phyloP scores from a whole-genome alignment of 306 rosid species.

The Quercus robur region DNA sequence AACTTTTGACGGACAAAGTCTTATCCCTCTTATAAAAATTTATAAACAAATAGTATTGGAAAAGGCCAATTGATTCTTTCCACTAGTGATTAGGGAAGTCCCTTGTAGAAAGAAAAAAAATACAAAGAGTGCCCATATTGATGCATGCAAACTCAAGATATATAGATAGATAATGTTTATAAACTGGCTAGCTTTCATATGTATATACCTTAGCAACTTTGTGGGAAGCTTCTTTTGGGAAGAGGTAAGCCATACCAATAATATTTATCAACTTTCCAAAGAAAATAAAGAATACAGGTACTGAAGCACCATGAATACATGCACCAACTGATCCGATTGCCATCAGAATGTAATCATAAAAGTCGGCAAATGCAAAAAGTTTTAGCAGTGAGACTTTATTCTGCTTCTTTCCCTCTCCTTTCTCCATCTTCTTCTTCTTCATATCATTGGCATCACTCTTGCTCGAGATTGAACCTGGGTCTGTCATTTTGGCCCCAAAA shows the following conservation, averaged over 20 bases:
- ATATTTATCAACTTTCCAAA: constrained; percentile 84
- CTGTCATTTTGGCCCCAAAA: constrained; percentile 5
- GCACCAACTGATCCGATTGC: constrained; percentile 78
- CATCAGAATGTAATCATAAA: constrained; percentile 69
- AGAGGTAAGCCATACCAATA: constrained; percentile 88
- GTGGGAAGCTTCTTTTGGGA: constrained; percentile 86
- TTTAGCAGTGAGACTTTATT: constrained; percentile 55
- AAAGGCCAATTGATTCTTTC: background rate
- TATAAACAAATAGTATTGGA: too few species aligned
- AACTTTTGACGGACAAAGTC: too few species aligned
- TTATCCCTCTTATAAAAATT: too few species aligned
- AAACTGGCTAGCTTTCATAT: background rate
- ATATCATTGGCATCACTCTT: constrained; percentile 5
- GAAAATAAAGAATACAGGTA: constrained; percentile 91
- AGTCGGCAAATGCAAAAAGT: constrained; percentile 77
- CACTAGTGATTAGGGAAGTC: background rate
- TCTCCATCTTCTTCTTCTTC: constrained; percentile 23
- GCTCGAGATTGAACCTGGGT: constrained; percentile 8
- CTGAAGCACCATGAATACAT: constrained; percentile 84
- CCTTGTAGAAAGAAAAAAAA: background rate
- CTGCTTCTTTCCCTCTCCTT: constrained; percentile 30
- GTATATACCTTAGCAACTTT: constrained; percentile 78
- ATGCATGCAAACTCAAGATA: constrained; percentile 9
- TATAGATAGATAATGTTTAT: background rate
- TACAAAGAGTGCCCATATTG: too few species aligned